Base-by-base conservation (phyloP, 2,329 filamentous ascomycete genomes). In the Fusarium papillatum region DNA sequence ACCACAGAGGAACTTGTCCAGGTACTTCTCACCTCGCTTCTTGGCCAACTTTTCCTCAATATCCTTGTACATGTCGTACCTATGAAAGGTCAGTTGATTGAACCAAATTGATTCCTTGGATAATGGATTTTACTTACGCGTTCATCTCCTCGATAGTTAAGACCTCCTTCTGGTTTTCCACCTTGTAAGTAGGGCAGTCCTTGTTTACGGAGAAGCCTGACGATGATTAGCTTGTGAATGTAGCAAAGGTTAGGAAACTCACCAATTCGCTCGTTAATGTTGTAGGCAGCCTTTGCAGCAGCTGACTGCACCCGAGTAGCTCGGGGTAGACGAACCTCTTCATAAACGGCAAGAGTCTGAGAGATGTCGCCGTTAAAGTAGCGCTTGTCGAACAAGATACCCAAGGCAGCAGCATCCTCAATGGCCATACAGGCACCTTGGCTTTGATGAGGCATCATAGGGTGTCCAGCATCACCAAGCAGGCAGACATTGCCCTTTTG, bases 81-180 rank as follows among this genome's bases (percentile, higher is more conserved):
- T 89, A 41, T 10, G 2, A 1, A 3, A 19, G 8, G 36, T 22
- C 34, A 38, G 48, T n/a, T 39, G 34, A 36, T 14, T 36, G 34
- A 36, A 36, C 34, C 34, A 36, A 36, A 36, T 36, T 13, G 13
- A 22, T 17, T 34, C 4, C 1, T 2, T 9, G 0, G 31, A 3
- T 1, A 3, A 2, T 2, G 7, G 16, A 10, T 34, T n/a, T 2
- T 7, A 86, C 88, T 84, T 84, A 90, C 85, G 86, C 85, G 71
- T 94, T 93, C 91, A 94, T 93, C 81, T 94, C 92, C 73, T 93
- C 91, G 62, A 94, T 93, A 0, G 92, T 93, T 38, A 94, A 79
- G 73, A 92, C 92, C 59, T 90, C 87, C 74, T 85, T 88, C 76
- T 91, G 87, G 64, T 93, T 88, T 73, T 90, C 88, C 0, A 93